A percentile compares a stretch with the other conserved stretches of the same genome.
phyloP scores from a whole-genome alignment of 805 yeast genomes.

The Sugiyamaella chiloensis region DNA sequence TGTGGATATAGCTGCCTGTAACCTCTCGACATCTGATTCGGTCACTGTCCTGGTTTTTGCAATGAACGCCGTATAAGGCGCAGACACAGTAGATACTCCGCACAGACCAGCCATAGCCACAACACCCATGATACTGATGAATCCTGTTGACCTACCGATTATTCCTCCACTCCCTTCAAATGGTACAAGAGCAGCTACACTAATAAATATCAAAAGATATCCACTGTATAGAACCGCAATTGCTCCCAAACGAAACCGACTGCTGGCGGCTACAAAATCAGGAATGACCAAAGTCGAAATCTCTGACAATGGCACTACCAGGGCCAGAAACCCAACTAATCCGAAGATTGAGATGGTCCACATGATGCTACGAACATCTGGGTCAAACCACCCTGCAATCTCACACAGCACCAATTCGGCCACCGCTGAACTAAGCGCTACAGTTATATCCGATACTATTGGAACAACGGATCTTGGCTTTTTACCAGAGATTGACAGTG shows the following conservation, averaged over 20 bases:
- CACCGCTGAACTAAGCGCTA: constrained; percentile 25
- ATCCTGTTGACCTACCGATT: constrained; percentile 30
- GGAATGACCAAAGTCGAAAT: constrained; percentile 13
- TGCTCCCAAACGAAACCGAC: background rate
- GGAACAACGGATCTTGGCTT: too few species aligned
- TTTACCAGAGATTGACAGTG: too few species aligned
- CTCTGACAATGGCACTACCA: constrained; percentile 33
- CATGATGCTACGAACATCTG: constrained; percentile 22
- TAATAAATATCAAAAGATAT: constrained; percentile 29
- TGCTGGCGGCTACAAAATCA: constrained; percentile 2
- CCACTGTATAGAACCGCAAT: constrained; percentile 20
- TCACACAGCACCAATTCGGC: constrained; percentile 40
- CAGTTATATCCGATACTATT: constrained; percentile 18
- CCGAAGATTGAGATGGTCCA: constrained; percentile 29
- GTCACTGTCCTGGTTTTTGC: constrained; percentile 27
- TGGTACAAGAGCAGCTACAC: constrained; percentile 30
- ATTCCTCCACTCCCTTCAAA: constrained; percentile 13
- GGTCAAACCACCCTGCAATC: constrained; percentile 27
- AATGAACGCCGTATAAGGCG: constrained; percentile 39
- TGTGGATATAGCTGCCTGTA: constrained; percentile 29
- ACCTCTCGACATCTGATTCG: constrained; percentile 31
- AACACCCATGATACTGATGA: constrained; percentile 40
- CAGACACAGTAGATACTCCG: constrained; percentile 41
- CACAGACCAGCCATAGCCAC: constrained; percentile 40
- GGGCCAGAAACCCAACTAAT: constrained; percentile 28